Base-by-base conservation (phyloP, 2,329 filamentous ascomycete species). In the Verticillium alfalfae region DNA sequence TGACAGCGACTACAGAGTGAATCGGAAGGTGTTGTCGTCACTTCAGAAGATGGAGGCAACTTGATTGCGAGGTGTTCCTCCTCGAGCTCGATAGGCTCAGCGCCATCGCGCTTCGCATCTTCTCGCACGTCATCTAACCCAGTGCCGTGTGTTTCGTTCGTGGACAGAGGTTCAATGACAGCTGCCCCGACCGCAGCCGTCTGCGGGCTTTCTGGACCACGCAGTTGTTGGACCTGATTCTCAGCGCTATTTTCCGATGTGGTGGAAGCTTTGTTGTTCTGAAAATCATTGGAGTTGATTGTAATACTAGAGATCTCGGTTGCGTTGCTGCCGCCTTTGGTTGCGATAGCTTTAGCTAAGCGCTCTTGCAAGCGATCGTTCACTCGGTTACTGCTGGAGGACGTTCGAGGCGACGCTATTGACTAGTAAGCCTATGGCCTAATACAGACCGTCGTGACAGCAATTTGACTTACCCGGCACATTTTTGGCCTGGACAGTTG, bases 351-450 rank as follows among this genome's bases (percentile, higher is more conserved):
- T 70, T 92, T 91, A 36, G 94, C 94, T 63, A 99, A 82, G 64
- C 93, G 85, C 72, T 97, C 93, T 72, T 97, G 93, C 54, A 99
- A 80, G 59, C 93, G 87, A 68, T 96, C 93, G 75, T 92, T 95
- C 64, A 84, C 79, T 66, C 86, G 79, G 54, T 70, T 84, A 65
- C 81, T 85, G 52, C 84, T 86, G 5, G 89, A 89, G 26, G 88
- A 37, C 67, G 65, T 64, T 64, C 41, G 34, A 2, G 41, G 45
- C 8, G 45, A 52, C 26, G 45, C 18, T 52, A 18, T 10, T 13
- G 45, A 26, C 3, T 5, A 31, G 26, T 31, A 26, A 12, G 22
- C 16, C 16, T 13, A 12, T 37, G 12, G n/a, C 45, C 26, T 15
- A 34, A 15, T 18, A 18, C 26, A 31, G 26, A 1, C 26, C 26